Evolutionary conservation across 768 basidiomycete species (phyloP), one percentile per base, ranked within the genome.

Genomic region (Lactarius hengduanensis): DNA sequence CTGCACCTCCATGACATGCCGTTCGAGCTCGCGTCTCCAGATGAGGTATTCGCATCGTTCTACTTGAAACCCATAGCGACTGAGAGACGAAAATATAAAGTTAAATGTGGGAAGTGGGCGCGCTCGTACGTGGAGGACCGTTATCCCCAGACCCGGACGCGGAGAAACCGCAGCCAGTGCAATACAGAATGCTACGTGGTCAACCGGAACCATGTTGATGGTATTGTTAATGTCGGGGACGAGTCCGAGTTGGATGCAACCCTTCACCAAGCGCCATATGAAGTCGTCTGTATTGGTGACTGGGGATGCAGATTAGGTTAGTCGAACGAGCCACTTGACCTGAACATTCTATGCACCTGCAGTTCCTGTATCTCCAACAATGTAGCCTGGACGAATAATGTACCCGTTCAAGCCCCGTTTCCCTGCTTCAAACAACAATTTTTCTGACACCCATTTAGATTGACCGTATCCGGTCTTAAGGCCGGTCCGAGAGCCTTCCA

Each of bases 211-310:
- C 90, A 98, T 96, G 78, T 99, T 99, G 73, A 99, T 84, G 1
- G 93, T 90, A 78, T 99, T 99, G 81, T 97, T 94, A 77, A 99
- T 98, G 74, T 99, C 93, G 11, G 97, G 97, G 2, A 94, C 88
- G 47, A 94, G 84, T 1, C 96, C 96, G n/a, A 98, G 87, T 75
- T 99, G 97, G 43, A 98, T 83, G 74, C 95, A 98, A n/a, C 97
- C 97, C 76, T 98, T 98, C 74, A 97, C 92, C 76, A 99, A 80
- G 3, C 97, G 86, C 96, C 96, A 98, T 63, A 99, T 86, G 78
- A 99, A 99, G 75, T 99, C 97, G 72, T 99, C 70, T 40, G 97
- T 98, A 78, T 99, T 99, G 15, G 96, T 98, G 4, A 98, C 96
- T 94, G 70, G 22, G 13, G 26, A 26, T 10, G 15, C 26, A 32